Conservation (phyloP, 2,329 filamentous ascomycete genomes). For the Paecilomyces dactylethromorphus region DNA sequence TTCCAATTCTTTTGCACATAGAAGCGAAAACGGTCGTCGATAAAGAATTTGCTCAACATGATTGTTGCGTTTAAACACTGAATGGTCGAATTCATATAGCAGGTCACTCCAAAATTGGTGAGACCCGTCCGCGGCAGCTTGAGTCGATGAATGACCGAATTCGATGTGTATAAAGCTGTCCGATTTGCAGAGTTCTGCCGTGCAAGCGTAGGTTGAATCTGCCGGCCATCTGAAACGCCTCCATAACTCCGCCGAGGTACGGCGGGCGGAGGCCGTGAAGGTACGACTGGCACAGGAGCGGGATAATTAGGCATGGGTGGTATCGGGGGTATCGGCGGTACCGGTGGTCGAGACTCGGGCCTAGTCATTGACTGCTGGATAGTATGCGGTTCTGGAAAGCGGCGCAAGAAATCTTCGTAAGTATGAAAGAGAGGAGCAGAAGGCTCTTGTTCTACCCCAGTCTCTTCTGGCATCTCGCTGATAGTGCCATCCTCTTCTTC, state of each 20-base stretch:
- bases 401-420: constrained; percentile 76
- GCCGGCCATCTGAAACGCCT: constrained; percentile 62
- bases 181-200: constrained; percentile 40
- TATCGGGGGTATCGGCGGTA: constrained; percentile 24
- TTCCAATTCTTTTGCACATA: constrained; percentile 60
- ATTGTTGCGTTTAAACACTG: constrained; percentile 74
- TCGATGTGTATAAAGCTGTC: constrained; percentile 37
- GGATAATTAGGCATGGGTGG: constrained; percentile 27
- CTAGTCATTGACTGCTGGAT: constrained; percentile 52
- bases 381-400: constrained; percentile 66
- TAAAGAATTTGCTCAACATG: constrained; percentile 57
- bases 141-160: constrained; percentile 36
- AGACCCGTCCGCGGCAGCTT: constrained; percentile 64
- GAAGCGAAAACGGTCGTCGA: constrained; percentile 53
- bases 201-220: constrained; percentile 35
- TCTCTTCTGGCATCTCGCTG: constrained; percentile 35
- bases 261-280: constrained; percentile 61
- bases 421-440: constrained; percentile 55
- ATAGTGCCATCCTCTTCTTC: constrained; percentile 32
- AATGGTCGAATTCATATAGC: constrained; percentile 87
- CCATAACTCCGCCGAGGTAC: constrained; percentile 69
- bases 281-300: constrained; percentile 49
- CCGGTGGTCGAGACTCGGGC: constrained; percentile 23
- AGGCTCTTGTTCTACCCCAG: constrained; percentile 41
- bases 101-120: constrained; percentile 73